Evolutionary conservation across 345 rosid genomes (phyloP), one percentile per base, ranked within the genome.

Genomic region (Psidium friedrichsthalianum): DNA sequence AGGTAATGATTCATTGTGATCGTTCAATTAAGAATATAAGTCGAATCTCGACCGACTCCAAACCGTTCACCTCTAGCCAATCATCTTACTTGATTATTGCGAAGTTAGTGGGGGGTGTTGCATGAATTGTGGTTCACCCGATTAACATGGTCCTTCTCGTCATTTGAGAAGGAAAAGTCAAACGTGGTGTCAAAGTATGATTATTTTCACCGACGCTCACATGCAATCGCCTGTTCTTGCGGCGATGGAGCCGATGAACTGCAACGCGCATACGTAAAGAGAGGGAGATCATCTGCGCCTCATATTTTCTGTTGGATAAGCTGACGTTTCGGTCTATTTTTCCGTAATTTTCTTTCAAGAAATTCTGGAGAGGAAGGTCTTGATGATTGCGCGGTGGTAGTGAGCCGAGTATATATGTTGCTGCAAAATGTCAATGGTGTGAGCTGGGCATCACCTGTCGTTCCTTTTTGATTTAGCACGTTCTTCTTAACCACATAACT

Each of bases 371-470:
- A 64, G 76, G 76, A 20, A 32, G 12, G 36, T 16, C 44, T 16
- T 5, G 1, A 64, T 32, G 76, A 32, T 64, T 32, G 76, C 16
- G 76, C 24, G 21, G 76, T 32, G 76, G 78, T 16, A 32, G 44
- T 18, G 78, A 64, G 44, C 24, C 24, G 78, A 64, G 78, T 16
- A 64, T 0, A 64, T 32, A 18, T 32, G 78, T 29, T 29, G 87
- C 51, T 58, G 74, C 56, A 36, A 76, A 76, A 78, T 83, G 85
- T 83, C 85, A 81, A 87, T 84, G 81, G 32, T 4, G 47, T 83
- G 83, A 85, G 88, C 86, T 87, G 87, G 85, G 76, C 83, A 78
- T 85, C 83, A 87, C 57, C 87, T 85, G 91, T 55, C 87, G 58
- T 84, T 40, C 78, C 14, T 27, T 64, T 64, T 56, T 11, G 29